Evolutionary conservation across 2,329 filamentous ascomycete species (phyloP).

Genomic region (Venturia carpophila): DNA sequence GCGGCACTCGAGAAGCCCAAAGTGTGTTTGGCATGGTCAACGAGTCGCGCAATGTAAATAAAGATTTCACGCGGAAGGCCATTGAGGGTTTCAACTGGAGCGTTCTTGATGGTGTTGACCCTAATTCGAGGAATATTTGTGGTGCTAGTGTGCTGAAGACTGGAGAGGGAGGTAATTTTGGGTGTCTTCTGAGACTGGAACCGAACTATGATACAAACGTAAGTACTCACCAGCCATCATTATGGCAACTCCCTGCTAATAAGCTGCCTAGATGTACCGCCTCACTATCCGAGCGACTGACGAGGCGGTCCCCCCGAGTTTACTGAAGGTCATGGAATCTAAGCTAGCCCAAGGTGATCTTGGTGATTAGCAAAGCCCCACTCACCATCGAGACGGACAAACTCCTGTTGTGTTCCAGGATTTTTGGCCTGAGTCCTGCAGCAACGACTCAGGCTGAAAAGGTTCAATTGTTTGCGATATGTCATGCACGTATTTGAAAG

Average conservation of each 20-base stretch:
- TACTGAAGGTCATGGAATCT: slow-evolving; percentile 84
- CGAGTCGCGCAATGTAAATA: slow-evolving; percentile 53
- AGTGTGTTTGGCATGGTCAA: slow-evolving; percentile 67
- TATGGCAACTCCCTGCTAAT: slow-evolving; percentile 12
- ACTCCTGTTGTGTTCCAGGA: background rate
- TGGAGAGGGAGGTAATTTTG: slow-evolving; percentile 78
- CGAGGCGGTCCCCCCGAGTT: slow-evolving; percentile 70
- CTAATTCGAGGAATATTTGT: slow-evolving; percentile 88
- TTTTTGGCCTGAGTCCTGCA: background rate
- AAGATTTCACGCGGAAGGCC: slow-evolving; percentile 58
- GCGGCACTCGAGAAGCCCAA: slow-evolving; percentile 77
- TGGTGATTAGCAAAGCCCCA: background rate
- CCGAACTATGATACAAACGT: slow-evolving; percentile 90
- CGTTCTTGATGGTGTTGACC: slow-evolving; percentile 76
- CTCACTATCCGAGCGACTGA: slow-evolving; percentile 91
- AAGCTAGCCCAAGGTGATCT: slow-evolving; percentile 54
- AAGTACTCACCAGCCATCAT: slow-evolving; percentile 32
- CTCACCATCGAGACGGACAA: too few relatives aligned
- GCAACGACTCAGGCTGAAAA: too few relatives aligned
- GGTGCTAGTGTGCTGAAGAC: slow-evolving; percentile 82
- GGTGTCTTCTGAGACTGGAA: slow-evolving; percentile 86
- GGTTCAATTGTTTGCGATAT: background rate
- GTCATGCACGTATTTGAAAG: background rate
- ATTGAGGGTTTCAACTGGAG: slow-evolving; percentile 88
- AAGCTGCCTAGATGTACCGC: slow-evolving; percentile 70